These are phyloP conservation scores for Mycena olivaceomarginata DNA, from an alignment of 768 basidiomycete species.

Conservation along the genomic window DNA sequence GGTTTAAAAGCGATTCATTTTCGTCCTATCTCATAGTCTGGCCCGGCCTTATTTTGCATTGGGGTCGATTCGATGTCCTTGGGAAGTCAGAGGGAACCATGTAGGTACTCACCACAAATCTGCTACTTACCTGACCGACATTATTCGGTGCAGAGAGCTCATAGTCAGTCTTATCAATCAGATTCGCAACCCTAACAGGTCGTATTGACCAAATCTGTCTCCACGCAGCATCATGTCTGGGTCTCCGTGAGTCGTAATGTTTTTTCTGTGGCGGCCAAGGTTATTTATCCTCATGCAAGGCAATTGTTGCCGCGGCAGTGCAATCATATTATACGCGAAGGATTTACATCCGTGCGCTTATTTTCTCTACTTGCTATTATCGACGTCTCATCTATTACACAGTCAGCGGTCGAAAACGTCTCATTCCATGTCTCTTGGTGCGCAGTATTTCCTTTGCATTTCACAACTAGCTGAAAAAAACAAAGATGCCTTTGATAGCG, in stretches of 20 bases:
- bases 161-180: slow-evolving; percentile 11
- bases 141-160: slow-evolving; percentile 15
- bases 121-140: not conserved
- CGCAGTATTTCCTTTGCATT: not conserved
- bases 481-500: slow-evolving; percentile 18
- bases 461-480: not conserved
- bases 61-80: slow-evolving; percentile 29
- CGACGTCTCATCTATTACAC: not conserved
- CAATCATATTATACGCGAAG: slow-evolving; percentile 33
- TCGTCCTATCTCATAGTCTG: not conserved
- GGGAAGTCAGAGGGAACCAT: slow-evolving; percentile 28
- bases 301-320: slow-evolving; percentile 26
- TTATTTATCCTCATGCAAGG: not conserved
- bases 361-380: not conserved
- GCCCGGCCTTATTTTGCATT: slow-evolving; percentile 34
- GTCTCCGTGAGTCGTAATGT: slow-evolving; percentile 25
- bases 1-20: not conserved
- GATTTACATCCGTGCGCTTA: slow-evolving; percentile 23
- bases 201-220: not conserved
- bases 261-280: too few relatives aligned
- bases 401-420: slow-evolving; percentile 27
- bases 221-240: slow-evolving; percentile 31
- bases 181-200: too few relatives aligned
- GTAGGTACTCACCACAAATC: not conserved
- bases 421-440: slow-evolving; percentile 25